Base-by-base conservation (phyloP, 1,139 yeast genomes). In the Candida sanyaensis region DNA sequence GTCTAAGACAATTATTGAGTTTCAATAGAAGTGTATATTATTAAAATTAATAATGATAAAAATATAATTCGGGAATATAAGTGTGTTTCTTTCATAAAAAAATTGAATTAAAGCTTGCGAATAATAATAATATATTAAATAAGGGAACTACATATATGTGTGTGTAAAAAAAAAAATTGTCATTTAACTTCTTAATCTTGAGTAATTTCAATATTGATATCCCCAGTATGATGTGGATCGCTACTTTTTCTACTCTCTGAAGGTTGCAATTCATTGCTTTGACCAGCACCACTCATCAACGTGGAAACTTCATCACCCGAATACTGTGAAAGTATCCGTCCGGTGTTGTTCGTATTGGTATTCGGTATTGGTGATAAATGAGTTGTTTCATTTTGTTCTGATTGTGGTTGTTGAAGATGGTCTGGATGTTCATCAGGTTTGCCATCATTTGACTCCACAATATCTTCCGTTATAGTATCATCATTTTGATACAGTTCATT, bases 1-100 rank as follows among this genome's bases (percentile, higher is more conserved):
- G 99, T 91, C 76, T 93, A 92, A 44, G 34, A 10, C 11, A 32
- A n/a, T 32, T 33, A 17, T 21, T 33, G 6, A 31, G 12, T 34
- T 36, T 6, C 6, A 26, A 26, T 26, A 36, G 39, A 36, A 36
- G 39, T 36, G 29, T 36, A 36, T 36, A 24, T 28, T 33, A 11
- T 31, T 11, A 23, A 8, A 8, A 13, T 12, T 5, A 43, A 37
- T 36, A 31, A 13, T 13, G 17, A 24, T 29, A 32, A 23, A 11
- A 42, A 23, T 21, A 34, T 13, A 23, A 26, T 26, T 26, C 28
- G 37, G 37, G 27, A 34, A 21, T 34, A 33, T 33, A 33, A 33
- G 13, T 13, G 11, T 9, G 17, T 34, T 21, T 34, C 27, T 34
- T 34, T n/a, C n/a, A n/a, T 17, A 17, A 17, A 10, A n/a, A 10